phyloP scores from a whole-genome alignment of 306 rosid genomes.

The Pueraria montana region DNA sequence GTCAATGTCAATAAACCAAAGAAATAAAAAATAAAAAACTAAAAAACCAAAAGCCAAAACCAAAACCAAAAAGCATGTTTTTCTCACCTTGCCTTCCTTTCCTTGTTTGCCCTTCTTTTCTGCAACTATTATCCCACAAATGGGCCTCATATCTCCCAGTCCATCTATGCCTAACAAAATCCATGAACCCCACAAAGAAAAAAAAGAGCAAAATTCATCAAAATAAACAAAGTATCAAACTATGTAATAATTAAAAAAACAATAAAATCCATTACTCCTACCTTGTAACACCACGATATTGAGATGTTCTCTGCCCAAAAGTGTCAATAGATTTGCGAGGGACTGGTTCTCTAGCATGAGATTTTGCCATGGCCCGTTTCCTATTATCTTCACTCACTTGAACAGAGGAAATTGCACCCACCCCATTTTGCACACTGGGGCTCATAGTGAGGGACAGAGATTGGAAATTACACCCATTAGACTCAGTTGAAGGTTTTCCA shows the following conservation, averaged over 20 bases:
- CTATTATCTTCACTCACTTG: slow-evolving; percentile 64
- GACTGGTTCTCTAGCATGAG: slow-evolving; percentile 71
- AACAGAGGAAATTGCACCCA: slow-evolving; percentile 55
- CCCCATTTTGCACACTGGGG: slow-evolving; percentile 61
- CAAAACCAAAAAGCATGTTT: not conserved
- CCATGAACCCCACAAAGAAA: slow-evolving; percentile 1
- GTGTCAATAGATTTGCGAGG: slow-evolving; percentile 94
- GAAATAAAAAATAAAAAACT: too few relatives aligned
- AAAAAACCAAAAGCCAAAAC: not conserved
- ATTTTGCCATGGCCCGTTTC: slow-evolving; percentile 69
- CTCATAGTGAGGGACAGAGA: slow-evolving; percentile 81
- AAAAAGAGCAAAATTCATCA: not conserved
- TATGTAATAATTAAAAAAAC: not conserved
- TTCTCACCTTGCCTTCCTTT: slow-evolving; percentile 97
- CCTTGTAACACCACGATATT: slow-evolving; percentile 98
- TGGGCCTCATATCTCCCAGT: slow-evolving; percentile 99
- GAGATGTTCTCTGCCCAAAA: slow-evolving; percentile 98
- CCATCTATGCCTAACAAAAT: slow-evolving; percentile 92
- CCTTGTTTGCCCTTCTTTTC: slow-evolving; percentile 99
- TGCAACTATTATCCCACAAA: slow-evolving; percentile 99
- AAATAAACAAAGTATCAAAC: not conserved
- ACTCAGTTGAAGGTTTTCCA: slow-evolving; percentile 53
- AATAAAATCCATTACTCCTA: slow-evolving; percentile 20
- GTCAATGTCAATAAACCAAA: slow-evolving; percentile 28
- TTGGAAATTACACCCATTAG: slow-evolving; percentile 68